These are phyloP conservation scores for Bruguiera parviflora DNA, from an alignment of 345 rosid genomes.

Conservation along the genomic window DNA sequence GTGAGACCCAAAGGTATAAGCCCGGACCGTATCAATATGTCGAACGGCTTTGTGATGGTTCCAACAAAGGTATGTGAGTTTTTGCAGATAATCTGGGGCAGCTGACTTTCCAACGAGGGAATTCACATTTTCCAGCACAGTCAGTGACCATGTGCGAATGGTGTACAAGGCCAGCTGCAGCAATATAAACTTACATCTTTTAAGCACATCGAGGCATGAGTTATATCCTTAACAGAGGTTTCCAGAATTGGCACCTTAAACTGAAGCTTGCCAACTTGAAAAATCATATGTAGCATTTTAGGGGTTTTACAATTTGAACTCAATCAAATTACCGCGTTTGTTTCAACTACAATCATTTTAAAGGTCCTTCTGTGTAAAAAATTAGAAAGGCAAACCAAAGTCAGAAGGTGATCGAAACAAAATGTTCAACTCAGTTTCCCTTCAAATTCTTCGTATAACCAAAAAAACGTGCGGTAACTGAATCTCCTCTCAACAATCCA, in stretches of 20 bases:
- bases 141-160: conserved; percentile 94
- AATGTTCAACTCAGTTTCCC: neutral
- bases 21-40: conserved; percentile 92
- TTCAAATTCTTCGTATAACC: neutral
- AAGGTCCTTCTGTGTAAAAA: too few species aligned
- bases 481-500: too few species aligned
- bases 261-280: neutral
- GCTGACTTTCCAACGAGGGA: conserved; percentile 90
- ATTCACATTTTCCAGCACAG: conserved; percentile 88
- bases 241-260: neutral
- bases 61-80: conserved; percentile 95
- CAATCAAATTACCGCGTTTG: neutral
- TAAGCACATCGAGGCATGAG: neutral
- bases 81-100: conserved; percentile 78
- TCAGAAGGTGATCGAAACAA: neutral
- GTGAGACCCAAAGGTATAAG: conserved; percentile 97
- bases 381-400: neutral
- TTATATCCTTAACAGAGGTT: neutral
- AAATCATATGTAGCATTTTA: neutral
- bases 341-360: neutral
- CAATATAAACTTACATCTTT: conserved; percentile 1
- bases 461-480: too few species aligned
- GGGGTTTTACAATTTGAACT: neutral
- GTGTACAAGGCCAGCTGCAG: conserved; percentile 92
- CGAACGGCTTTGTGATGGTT: conserved; percentile 84